phyloP scores from a whole-genome alignment of 75 land plant genomes.

The Pinus taeda region DNA sequence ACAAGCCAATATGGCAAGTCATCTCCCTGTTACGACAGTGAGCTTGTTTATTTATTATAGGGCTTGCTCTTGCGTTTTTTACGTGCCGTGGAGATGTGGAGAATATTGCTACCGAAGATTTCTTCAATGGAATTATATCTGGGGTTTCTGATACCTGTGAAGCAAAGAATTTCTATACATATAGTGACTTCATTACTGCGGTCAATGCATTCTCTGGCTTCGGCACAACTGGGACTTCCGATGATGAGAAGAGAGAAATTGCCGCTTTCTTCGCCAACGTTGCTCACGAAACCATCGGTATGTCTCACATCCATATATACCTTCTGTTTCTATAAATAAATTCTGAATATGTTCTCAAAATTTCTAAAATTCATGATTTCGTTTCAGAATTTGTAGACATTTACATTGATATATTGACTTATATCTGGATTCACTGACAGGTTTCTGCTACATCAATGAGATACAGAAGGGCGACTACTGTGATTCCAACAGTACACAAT shows the following conservation, averaged over 20 bases:
- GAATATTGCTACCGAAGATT: conserved; percentile 13
- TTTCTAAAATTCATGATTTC: too few relatives aligned
- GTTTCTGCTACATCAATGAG: not conserved
- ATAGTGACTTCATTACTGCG: conserved; percentile 24
- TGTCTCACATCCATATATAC: not conserved
- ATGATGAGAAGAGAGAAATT: conserved; percentile 35
- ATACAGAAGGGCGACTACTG: not conserved
- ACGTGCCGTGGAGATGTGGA: too few relatives aligned
- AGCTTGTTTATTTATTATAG: too few relatives aligned
- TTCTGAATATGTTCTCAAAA: too few relatives aligned
- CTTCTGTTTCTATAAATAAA: too few relatives aligned
- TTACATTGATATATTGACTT: too few relatives aligned
- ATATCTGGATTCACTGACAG: not conserved
- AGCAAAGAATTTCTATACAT: conserved; percentile 20
- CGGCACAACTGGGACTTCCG: conserved; percentile 32
- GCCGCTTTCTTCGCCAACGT: conserved; percentile 64
- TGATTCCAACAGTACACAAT: not conserved
- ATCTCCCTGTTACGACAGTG: too few relatives aligned
- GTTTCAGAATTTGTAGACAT: too few relatives aligned
- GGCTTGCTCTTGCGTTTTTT: too few relatives aligned
- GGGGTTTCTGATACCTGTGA: conserved; percentile 19
- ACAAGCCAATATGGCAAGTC: too few relatives aligned
- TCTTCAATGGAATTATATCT: conserved; percentile 49
- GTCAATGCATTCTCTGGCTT: conserved; percentile 26
- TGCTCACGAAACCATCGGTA: conserved; percentile 63